phyloP scores from a whole-genome alignment of 2,329 filamentous ascomycete species.

The Diaporthe eres region DNA sequence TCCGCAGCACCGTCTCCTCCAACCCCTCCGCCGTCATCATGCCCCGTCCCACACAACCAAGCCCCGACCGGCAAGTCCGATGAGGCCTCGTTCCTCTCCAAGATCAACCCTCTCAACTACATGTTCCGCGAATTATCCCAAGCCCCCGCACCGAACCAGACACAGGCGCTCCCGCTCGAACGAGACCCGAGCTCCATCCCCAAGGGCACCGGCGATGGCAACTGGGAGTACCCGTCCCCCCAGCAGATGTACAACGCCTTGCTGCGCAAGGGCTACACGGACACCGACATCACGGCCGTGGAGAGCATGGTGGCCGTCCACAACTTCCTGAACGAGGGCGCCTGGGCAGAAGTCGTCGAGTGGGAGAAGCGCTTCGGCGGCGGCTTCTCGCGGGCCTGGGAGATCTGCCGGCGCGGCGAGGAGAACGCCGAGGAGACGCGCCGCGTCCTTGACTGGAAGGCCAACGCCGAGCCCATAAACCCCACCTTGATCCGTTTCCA shows the following conservation, averaged over 20 bases:
- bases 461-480: conserved; percentile 60
- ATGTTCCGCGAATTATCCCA: conserved; percentile 94
- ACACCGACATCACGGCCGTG: conserved; percentile 93
- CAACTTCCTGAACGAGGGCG: conserved; percentile 98
- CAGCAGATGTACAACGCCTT: conserved; percentile 99
- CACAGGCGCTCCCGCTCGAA: conserved; percentile 79
- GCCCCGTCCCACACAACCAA: conserved; percentile 61
- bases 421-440: conserved; percentile 62
- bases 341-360: conserved; percentile 93
- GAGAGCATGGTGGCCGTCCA: conserved; percentile 98
- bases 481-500: conserved; percentile 90
- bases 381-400: conserved; percentile 81
- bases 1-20: conserved; percentile 49
- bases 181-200: conserved; percentile 93
- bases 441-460: conserved; percentile 59
- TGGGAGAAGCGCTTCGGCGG: conserved; percentile 91
- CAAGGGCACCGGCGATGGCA: conserved; percentile 81
- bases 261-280: conserved; percentile 93
- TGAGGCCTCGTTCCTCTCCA: conserved; percentile 65
- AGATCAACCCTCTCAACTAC: conserved; percentile 85
- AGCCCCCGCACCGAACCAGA: conserved; percentile 80
- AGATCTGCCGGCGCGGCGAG: conserved; percentile 81
- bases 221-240: conserved; percentile 98
- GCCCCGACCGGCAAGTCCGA: conserved; percentile 35
- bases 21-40: conserved; percentile 54